phyloP scores from a whole-genome alignment of 805 yeast species.

The Kluyveromyces starmeri region DNA sequence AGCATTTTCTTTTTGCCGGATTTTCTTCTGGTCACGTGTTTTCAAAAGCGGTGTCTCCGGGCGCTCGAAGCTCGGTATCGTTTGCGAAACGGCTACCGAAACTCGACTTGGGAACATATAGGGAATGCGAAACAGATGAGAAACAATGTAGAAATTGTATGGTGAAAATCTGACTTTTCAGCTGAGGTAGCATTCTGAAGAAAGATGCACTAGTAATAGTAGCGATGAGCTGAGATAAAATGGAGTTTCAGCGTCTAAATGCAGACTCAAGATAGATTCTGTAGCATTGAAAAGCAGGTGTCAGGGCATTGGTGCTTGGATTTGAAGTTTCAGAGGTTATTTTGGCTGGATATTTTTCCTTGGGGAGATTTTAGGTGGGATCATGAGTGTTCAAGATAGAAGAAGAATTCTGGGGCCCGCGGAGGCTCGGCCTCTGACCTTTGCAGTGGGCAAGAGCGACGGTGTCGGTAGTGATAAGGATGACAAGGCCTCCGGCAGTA shows the following conservation, averaged over 20 bases:
- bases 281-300: too few species aligned
- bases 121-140: background rate
- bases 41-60: background rate
- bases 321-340: background rate
- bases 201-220: too few species aligned
- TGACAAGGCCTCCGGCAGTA: conserved; percentile 4
- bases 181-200: background rate
- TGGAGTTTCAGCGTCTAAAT: background rate
- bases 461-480: conserved; percentile 10
- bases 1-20: too few species aligned
- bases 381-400: conserved; percentile 46
- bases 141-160: background rate
- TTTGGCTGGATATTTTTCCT: background rate
- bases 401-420: conserved; percentile 81
- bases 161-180: background rate
- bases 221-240: background rate
- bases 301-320: background rate
- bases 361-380: background rate
- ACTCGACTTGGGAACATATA: background rate
- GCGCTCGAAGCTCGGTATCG: background rate
- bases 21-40: too few species aligned
- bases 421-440: conserved; percentile 46
- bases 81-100: background rate
- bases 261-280: too few species aligned
- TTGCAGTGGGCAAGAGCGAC: conserved; percentile 21